phyloP scores from a whole-genome alignment of 1,139 yeast genomes.

The Yamadazyma blattariae region DNA sequence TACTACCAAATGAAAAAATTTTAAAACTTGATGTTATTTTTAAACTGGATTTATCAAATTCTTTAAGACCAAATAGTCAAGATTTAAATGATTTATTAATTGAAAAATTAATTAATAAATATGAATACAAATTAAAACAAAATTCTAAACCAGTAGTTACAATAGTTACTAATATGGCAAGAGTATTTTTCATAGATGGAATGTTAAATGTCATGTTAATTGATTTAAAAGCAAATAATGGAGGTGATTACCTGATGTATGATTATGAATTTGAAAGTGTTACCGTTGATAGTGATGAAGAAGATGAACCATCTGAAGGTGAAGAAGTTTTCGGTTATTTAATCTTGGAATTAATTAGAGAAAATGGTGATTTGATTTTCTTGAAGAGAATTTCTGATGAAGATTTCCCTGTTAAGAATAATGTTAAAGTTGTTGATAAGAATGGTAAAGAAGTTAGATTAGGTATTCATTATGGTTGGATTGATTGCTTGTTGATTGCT shows the following conservation, averaged over 20 bases:
- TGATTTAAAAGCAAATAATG: conserved; percentile 49
- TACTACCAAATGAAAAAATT: conserved; percentile 37
- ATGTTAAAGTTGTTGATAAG: conserved; percentile 38
- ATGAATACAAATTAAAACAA: conserved; percentile 31
- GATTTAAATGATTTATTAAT: conserved; percentile 35
- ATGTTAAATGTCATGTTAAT: conserved; percentile 38
- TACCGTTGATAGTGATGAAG: conserved; percentile 44
- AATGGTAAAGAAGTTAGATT: conserved; percentile 30
- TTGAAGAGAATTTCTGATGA: conserved; percentile 38
- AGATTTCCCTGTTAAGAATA: conserved; percentile 23
- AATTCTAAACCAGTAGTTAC: conserved; percentile 40
- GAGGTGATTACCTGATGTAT: conserved; percentile 68
- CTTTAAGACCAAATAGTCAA: conserved; percentile 19
- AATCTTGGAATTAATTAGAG: conserved; percentile 58
- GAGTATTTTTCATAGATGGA: conserved; percentile 42
- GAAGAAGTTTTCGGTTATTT: conserved; percentile 53
- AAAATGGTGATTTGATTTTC: conserved; percentile 58
- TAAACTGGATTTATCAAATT: conserved; percentile 35
- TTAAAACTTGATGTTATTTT: conserved; percentile 40
- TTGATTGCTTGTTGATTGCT: conserved; percentile 44
- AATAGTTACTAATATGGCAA: conserved; percentile 47
- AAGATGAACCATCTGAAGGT: conserved; percentile 15
- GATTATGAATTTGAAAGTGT: conserved; percentile 64
- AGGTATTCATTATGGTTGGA: conserved; percentile 44
- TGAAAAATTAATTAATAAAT: conserved; percentile 40